phyloP scores from a whole-genome alignment of 495 filamentous ascomycete species.

The Xylaria longipes region DNA sequence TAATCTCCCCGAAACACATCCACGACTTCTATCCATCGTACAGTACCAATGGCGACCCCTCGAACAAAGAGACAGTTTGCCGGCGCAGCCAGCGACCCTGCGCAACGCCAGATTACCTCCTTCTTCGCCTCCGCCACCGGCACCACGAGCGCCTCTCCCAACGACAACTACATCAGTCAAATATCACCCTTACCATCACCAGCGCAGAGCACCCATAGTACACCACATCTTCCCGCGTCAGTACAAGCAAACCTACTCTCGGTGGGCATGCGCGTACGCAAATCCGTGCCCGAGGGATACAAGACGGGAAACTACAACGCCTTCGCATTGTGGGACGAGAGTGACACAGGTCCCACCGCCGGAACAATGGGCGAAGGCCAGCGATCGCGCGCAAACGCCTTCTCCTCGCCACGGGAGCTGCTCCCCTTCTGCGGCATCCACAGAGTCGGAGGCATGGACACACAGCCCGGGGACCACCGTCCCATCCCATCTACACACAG shows the following conservation, averaged over 20 bases:
- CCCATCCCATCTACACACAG: background rate
- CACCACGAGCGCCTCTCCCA: constrained; percentile 23
- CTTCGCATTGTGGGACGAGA: constrained; percentile 54
- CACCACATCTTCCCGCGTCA: constrained; percentile 54
- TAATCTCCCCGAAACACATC: constrained; percentile 29
- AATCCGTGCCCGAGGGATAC: constrained; percentile 90
- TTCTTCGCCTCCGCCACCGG: constrained; percentile 45
- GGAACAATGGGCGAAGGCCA: constrained; percentile 28
- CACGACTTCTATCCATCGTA: background rate
- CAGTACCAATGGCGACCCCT: constrained; percentile 48
- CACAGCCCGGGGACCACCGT: constrained; percentile 43
- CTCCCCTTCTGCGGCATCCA: constrained; percentile 78
- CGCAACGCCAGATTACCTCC: constrained; percentile 57
- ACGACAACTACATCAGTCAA: constrained; percentile 26
- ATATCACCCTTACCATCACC: constrained; percentile 43
- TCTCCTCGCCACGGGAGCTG: constrained; percentile 58
- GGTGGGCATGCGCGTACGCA: constrained; percentile 92
- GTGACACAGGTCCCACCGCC: constrained; percentile 11
- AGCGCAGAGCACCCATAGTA: background rate
- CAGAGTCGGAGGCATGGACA: constrained; percentile 63
- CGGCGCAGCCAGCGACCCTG: constrained; percentile 56
- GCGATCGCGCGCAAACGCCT: constrained; percentile 40
- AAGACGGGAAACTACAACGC: constrained; percentile 68
- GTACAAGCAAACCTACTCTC: constrained; percentile 80
- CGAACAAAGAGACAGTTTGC: constrained; percentile 58